Conservation (phyloP, 495 filamentous ascomycete species). For the Filosporella fistucella region DNA sequence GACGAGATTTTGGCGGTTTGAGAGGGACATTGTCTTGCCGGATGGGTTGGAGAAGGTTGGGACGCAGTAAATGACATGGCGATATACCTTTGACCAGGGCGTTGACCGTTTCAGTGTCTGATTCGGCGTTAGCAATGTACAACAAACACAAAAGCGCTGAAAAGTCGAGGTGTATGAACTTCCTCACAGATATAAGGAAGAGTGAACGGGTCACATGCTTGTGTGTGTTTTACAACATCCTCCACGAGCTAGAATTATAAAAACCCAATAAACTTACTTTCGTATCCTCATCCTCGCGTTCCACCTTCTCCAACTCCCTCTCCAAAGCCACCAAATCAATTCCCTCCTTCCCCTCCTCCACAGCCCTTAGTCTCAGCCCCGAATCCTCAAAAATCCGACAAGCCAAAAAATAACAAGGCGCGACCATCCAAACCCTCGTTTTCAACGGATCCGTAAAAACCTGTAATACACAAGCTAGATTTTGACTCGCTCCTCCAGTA, state of each 20-base stretch:
- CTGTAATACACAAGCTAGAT: constrained; percentile 64
- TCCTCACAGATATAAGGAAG: background rate
- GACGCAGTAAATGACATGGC: constrained; percentile 78
- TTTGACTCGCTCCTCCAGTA: constrained; percentile 75
- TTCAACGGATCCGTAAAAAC: constrained; percentile 73
- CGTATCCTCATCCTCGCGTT: background rate
- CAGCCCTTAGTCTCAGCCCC: constrained; percentile 60
- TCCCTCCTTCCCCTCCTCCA: constrained; percentile 72
- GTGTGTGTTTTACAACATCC: too few relatives aligned
- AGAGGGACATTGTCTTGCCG: constrained; percentile 63
- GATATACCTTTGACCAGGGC: constrained; percentile 62
- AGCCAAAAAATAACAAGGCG: constrained; percentile 76
- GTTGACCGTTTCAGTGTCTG: constrained; percentile 28
- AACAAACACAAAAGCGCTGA: constrained; percentile 18
- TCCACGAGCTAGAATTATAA: background rate
- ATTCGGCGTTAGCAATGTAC: background rate
- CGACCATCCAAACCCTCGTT: constrained; percentile 76
- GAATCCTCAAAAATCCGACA: constrained; percentile 76
- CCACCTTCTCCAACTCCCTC: constrained; percentile 19
- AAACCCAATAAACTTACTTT: constrained; percentile 14
- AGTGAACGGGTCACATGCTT: too few relatives aligned
- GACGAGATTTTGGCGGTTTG: constrained; percentile 57
- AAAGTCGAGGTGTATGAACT: background rate
- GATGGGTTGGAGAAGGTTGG: constrained; percentile 83
- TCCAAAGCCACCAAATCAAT: constrained; percentile 59